Conservation (phyloP, 176 grass and related monocot species). For the Oryza brachyantha region DNA sequence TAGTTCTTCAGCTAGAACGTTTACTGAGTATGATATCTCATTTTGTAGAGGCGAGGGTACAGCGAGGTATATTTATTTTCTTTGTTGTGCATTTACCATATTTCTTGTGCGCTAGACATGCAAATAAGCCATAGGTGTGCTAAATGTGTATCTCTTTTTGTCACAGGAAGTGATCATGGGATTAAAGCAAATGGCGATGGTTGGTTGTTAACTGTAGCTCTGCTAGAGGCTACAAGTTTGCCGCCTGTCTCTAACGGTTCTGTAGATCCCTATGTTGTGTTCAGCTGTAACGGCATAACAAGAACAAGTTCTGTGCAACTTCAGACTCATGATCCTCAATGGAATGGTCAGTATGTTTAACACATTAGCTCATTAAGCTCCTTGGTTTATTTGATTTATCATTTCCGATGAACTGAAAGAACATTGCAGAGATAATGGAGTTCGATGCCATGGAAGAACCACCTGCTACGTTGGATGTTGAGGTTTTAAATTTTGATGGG, state of each 20-base stretch:
- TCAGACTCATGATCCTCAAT: conserved; percentile 72
- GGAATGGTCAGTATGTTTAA: conserved; percentile 71
- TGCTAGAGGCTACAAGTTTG: conserved; percentile 67
- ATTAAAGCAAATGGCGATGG: conserved; percentile 70
- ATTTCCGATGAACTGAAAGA: conserved; percentile 9
- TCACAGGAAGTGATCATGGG: conserved; percentile 61
- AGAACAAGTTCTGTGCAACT: conserved; percentile 88
- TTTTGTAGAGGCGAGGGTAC: conserved; percentile 79
- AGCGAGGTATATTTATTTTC: conserved; percentile 46
- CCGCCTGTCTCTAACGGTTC: conserved; percentile 55
- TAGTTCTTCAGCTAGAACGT: conserved; percentile 67
- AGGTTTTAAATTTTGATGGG: conserved; percentile 83
- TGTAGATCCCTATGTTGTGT: conserved; percentile 78
- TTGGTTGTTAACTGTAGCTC: conserved; percentile 81
- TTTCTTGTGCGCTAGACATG: not conserved
- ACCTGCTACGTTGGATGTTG: conserved; percentile 68
- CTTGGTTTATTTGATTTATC: conserved; percentile 7
- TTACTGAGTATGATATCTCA: conserved; percentile 61
- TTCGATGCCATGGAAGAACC: conserved; percentile 90
- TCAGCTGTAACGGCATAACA: conserved; percentile 77
- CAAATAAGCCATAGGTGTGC: conserved; percentile 1
- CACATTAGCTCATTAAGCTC: not conserved
- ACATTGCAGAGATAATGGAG: conserved; percentile 71
- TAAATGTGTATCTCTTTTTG: not conserved
- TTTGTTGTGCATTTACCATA: not conserved